Evolutionary conservation across 1,139 yeast genomes (phyloP), one percentile per base, ranked within the genome.

Genomic region (Pneumocystis sp.): DNA sequence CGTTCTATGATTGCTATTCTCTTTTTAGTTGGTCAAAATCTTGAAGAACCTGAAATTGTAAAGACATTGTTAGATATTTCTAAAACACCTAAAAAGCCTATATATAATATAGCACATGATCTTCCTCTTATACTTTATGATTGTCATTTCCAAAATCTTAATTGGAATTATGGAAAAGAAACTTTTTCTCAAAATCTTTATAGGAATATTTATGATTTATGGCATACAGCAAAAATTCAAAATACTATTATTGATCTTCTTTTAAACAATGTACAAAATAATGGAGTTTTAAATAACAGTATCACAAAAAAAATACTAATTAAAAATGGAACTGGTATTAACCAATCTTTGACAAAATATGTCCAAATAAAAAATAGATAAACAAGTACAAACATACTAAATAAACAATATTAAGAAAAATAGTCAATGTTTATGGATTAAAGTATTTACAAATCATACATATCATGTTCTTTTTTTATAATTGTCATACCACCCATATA

Each of bases 1-100:
- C 82, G 98, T 64, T 90, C 96, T 70, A 93, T 95, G 96, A 83
- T 90, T 77, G 96, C 96, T 0, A 79, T 88, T 7, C 74, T 95
- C 65, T 83, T 95, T 65, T 76, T 86, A 35, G 84, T 91, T 4
- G 98, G 96, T 0, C 96, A 90, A 74, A 79, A 79, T 21, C 79
- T 83, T 39, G 99, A 95, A 74, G 68, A 74, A 0, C 85, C 89
- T 0, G 73, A 76, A 0, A 74, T 90, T 1, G 78, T 95, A 0
- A 74, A 74, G 17, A 81, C 83, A 0, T 76, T 95, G 68, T 74
- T 91, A 66, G 81, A 91, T 71, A 78, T 83, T 1, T 79, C 78
- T 2, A 78, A 76, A 64, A 82, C 77, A 66, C 90, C 96, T 0
- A 77, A 83, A 31, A 83, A 86, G 69, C 99, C 99, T 0, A 76